These are phyloP conservation scores for Hemisphaericaspora subhashii DNA, from an alignment of 1,139 yeast species.

Conservation along the genomic window DNA sequence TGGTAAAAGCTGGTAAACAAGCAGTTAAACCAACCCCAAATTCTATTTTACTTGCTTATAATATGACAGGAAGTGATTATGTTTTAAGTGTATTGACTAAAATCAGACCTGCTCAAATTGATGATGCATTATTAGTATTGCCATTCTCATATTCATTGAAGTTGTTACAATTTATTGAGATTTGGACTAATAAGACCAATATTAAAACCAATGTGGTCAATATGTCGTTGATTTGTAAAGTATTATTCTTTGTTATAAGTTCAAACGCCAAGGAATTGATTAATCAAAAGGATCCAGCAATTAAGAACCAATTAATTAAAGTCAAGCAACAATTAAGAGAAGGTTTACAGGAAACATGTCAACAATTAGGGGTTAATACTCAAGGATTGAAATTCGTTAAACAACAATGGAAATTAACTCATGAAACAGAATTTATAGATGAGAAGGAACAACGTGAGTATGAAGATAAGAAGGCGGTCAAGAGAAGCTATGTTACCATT, in stretches of 20 bases:
- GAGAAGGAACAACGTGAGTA: conserved; percentile 58
- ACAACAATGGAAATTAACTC: conserved; percentile 77
- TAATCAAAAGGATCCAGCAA: conserved; percentile 60
- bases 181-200: conserved; percentile 62
- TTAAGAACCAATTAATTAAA: conserved; percentile 57
- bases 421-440: conserved; percentile 72
- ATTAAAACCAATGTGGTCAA: conserved; percentile 46
- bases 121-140: conserved; percentile 85
- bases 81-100: conserved; percentile 68
- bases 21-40: conserved; percentile 65
- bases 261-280: conserved; percentile 76
- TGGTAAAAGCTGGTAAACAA: conserved; percentile 36
- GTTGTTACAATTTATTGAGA: conserved; percentile 68
- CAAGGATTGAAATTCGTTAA: conserved; percentile 77
- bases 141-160: conserved; percentile 84
- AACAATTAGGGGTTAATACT: conserved; percentile 79
- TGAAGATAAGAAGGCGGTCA: conserved; percentile 57
- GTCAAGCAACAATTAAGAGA: conserved; percentile 58
- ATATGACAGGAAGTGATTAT: conserved; percentile 72
- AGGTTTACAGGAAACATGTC: conserved; percentile 52
- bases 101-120: conserved; percentile 82
- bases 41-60: conserved; percentile 69
- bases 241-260: conserved; percentile 70
- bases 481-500: conserved; percentile 61
- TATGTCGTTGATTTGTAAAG: conserved; percentile 67